A percentile compares a stretch with the other conserved stretches of the same genome.
phyloP scores from a whole-genome alignment of 495 filamentous ascomycete species.

The Aspergillus taichungensis region DNA sequence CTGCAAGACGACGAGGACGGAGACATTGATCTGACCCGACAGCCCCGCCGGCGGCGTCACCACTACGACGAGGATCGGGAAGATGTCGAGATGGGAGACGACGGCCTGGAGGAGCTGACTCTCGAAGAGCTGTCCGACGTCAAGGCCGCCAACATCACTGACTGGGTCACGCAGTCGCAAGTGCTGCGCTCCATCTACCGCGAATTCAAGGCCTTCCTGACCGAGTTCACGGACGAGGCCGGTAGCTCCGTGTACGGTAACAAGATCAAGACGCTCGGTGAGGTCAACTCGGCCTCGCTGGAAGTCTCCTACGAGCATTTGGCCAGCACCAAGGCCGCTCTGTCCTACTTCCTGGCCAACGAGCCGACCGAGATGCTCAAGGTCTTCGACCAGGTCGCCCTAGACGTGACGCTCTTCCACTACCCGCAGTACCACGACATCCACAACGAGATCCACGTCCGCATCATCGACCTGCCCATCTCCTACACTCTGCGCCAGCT shows the following conservation, averaged over 20 bases:
- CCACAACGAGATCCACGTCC: conserved; percentile 95
- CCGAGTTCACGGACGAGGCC: conserved; percentile 82
- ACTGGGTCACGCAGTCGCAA: conserved; percentile 87
- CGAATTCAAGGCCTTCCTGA: conserved; percentile 96
- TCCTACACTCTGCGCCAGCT: conserved; percentile 96
- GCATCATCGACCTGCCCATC: conserved; percentile 88
- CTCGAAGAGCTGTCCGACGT: conserved; percentile 88
- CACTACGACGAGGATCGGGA: conserved; percentile 91
- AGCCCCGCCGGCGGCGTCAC: conserved; percentile 69
- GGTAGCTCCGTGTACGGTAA: conserved; percentile 90
- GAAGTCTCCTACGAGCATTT: conserved; percentile 96
- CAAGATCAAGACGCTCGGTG: conserved; percentile 85
- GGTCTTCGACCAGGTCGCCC: conserved; percentile 93
- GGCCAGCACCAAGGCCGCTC: conserved; percentile 77
- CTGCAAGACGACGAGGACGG: conserved; percentile 83
- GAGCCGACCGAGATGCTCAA: conserved; percentile 88
- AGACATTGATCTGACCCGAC: conserved; percentile 70
- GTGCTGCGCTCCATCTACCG: conserved; percentile 89
- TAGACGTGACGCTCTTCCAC: conserved; percentile 88
- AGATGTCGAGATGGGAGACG: conserved; percentile 76
- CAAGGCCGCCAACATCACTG: conserved; percentile 84
- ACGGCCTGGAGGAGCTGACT: conserved; percentile 90
- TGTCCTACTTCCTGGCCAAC: conserved; percentile 97
- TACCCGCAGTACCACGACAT: conserved; percentile 98
- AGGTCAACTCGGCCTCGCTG: conserved; percentile 90